phyloP scores from a whole-genome alignment of 306 rosid species.

The Corylus heterophylla region DNA sequence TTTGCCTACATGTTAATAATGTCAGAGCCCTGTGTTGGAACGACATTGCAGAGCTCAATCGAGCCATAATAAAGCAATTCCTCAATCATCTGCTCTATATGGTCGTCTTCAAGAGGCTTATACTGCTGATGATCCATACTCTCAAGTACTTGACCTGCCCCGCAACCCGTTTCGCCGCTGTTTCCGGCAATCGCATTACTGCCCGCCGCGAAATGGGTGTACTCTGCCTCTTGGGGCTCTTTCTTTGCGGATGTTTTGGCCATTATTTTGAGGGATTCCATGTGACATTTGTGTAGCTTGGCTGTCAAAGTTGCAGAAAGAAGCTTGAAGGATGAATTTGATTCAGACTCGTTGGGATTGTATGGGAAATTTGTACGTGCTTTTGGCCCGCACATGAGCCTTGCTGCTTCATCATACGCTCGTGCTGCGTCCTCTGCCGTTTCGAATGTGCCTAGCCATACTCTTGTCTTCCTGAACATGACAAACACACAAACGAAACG shows the following conservation, averaged over 20 bases:
- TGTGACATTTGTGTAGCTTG: conserved; percentile 71
- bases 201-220: background rate
- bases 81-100: conserved; percentile 85
- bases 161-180: conserved; percentile 10
- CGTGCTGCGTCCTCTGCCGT: conserved; percentile 88
- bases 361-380: conserved; percentile 69
- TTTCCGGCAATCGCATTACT: conserved; percentile 27
- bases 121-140: conserved; percentile 32
- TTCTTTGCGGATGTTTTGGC: conserved; percentile 38
- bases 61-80: conserved; percentile 79
- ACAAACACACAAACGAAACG: background rate
- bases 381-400: conserved; percentile 75
- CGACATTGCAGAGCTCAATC: conserved; percentile 62
- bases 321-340: conserved; percentile 52
- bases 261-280: conserved; percentile 71
- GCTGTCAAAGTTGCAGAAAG: conserved; percentile 66
- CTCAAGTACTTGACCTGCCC: conserved; percentile 26
- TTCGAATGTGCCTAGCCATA: conserved; percentile 86
- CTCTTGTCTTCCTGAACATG: conserved; percentile 63
- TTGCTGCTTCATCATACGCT: conserved; percentile 93
- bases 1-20: conserved; percentile 15
- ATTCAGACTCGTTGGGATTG: conserved; percentile 55
- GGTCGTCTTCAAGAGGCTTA: conserved; percentile 76
- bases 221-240: conserved; percentile 29
- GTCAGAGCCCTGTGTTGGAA: conserved; percentile 27